These are phyloP conservation scores for Hygrophoropsis aurantiaca DNA, from an alignment of 768 basidiomycete genomes.

Conservation along the genomic window DNA sequence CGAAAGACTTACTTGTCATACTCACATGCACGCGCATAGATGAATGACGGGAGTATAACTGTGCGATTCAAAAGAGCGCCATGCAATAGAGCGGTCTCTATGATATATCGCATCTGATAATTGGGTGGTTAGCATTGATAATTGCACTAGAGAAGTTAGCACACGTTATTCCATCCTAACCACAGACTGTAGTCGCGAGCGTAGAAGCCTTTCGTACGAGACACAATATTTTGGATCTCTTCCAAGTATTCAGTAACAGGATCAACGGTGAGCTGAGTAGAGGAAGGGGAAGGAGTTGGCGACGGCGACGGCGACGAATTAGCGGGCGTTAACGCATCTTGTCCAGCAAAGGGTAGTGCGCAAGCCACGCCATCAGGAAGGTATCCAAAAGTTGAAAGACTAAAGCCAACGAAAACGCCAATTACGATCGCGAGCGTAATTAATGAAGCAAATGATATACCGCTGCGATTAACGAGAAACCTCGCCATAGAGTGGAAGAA, in stretches of 20 bases:
- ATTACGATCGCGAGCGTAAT: constrained; percentile 19
- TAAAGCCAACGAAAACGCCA: constrained; percentile 27
- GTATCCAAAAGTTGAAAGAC: constrained; percentile 15
- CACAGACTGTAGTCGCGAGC: constrained; percentile 47
- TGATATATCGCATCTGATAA: constrained; percentile 47
- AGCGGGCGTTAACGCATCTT: constrained; percentile 1
- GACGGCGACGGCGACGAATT: constrained; percentile 10
- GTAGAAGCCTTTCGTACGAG: constrained; percentile 43
- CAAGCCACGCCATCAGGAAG: constrained; percentile 10
- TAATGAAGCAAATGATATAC: constrained; percentile 4
- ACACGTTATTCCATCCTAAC: constrained; percentile 52
- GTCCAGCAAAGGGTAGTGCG: not conserved
- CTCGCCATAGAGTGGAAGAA: no score
- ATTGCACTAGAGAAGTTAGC: not conserved
- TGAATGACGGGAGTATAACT: constrained; percentile 43
- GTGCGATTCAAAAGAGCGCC: constrained; percentile 42
- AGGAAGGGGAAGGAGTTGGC: constrained; percentile 2
- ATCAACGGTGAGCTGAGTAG: not conserved
- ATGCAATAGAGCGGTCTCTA: constrained; percentile 45
- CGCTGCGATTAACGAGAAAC: no score
- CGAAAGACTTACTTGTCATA: constrained; percentile 24
- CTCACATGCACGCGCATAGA: constrained; percentile 48
- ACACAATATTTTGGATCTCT: constrained; percentile 32
- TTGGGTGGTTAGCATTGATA: not conserved
- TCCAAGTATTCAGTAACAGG: constrained; percentile 22